Evolutionary conservation across 2,329 filamentous ascomycete species (phyloP).

Genomic region (Trichoderma koningiopsis): DNA sequence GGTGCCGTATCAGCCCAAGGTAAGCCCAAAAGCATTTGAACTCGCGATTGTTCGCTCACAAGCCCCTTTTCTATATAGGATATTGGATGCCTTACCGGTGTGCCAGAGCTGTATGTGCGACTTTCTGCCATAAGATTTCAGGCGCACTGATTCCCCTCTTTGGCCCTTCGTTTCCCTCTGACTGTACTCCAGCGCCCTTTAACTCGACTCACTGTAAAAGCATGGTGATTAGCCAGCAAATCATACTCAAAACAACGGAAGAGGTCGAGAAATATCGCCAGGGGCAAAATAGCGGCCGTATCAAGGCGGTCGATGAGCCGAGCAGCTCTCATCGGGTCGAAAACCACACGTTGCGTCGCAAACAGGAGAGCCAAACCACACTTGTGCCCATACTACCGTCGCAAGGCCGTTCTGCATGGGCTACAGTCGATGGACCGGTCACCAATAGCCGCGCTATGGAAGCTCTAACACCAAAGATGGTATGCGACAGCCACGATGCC

Average conservation of each 20-base stretch:
- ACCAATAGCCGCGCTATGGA: background rate
- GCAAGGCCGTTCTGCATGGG: conserved; percentile 30
- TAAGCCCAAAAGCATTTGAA: conserved; percentile 40
- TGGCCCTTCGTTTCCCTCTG: conserved; percentile 73
- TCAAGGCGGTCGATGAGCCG: background rate
- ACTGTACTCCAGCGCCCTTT: conserved; percentile 66
- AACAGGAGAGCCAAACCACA: background rate
- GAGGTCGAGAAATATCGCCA: conserved; percentile 19
- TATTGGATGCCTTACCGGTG: conserved; percentile 96
- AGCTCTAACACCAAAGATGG: background rate
- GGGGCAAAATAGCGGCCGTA: background rate
- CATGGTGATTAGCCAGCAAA: conserved; percentile 64
- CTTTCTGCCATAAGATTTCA: conserved; percentile 84
- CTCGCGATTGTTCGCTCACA: background rate
- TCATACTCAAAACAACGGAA: conserved; percentile 55
- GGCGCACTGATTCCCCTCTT: conserved; percentile 89
- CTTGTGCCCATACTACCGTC: background rate
- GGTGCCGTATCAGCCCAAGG: conserved; percentile 89
- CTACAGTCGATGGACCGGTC: background rate
- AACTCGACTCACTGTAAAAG: conserved; percentile 64
- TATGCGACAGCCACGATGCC: background rate
- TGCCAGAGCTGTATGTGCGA: conserved; percentile 82
- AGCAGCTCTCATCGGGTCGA: background rate
- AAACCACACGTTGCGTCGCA: conserved; percentile 2
- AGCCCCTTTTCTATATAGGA: conserved; percentile 52